A percentile compares a stretch with the other conserved stretches of the same genome.
These are phyloP conservation scores for Pinus taeda DNA, from an alignment of 75 land plant species.

Conservation along the genomic window DNA sequence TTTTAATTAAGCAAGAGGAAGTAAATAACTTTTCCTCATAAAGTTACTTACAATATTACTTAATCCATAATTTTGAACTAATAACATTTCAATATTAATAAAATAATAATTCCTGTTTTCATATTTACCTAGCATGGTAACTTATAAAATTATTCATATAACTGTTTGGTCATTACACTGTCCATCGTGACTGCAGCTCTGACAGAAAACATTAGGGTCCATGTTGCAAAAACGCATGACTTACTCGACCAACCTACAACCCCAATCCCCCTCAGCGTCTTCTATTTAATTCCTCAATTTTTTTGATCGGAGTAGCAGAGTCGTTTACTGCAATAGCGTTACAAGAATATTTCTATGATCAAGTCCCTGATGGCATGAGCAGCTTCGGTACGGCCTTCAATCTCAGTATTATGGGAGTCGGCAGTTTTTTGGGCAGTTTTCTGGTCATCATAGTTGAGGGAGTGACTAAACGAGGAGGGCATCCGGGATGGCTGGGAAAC, in stretches of 20 bases:
- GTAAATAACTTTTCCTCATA: too few relatives aligned
- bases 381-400: constrained; percentile 45
- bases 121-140: too few relatives aligned
- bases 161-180: too few relatives aligned
- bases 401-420: constrained; percentile 30
- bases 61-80: too few relatives aligned
- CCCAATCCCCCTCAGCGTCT: constrained; percentile 31
- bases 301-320: constrained; percentile 27
- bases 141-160: too few relatives aligned
- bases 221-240: constrained; percentile 11
- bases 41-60: too few relatives aligned
- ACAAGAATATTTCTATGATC: constrained; percentile 48
- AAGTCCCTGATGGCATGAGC: constrained; percentile 40
- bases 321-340: constrained; percentile 35
- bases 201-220: constrained; percentile 27
- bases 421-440: constrained; percentile 32
- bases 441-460: constrained; percentile 22
- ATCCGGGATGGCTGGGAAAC: constrained; percentile 26
- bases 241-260: constrained; percentile 18
- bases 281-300: constrained; percentile 49
- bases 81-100: too few relatives aligned
- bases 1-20: too few relatives aligned
- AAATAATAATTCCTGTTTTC: too few relatives aligned
- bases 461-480: constrained; percentile 14
- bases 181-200: constrained; percentile 3